Evolutionary conservation across 176 grass and related monocot genomes (phyloP).

Genomic region (Carex myosuroides): DNA sequence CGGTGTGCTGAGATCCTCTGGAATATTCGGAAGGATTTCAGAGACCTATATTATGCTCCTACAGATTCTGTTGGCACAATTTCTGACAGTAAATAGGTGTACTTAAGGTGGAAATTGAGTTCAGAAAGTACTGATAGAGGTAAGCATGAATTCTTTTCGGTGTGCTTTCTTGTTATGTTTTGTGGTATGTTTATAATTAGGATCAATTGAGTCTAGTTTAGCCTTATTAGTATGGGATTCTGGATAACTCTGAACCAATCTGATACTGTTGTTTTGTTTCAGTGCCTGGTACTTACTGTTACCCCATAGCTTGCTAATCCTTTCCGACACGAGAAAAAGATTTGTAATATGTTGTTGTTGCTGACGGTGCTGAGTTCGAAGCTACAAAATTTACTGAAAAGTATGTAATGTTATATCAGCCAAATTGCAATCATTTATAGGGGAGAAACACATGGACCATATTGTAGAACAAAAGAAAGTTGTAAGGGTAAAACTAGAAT

Average conservation of each 20-base stretch:
- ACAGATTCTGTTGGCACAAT: not conserved
- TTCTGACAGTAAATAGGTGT: not conserved
- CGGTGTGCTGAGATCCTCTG: slow-evolving; percentile 57
- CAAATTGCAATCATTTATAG: not conserved
- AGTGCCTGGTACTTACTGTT: not conserved
- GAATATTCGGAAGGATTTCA: slow-evolving; percentile 68
- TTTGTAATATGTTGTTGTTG: not conserved
- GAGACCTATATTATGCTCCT: slow-evolving; percentile 28
- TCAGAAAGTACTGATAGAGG: not conserved
- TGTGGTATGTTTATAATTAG: not conserved
- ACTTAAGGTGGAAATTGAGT: not conserved
- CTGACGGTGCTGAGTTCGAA: not conserved
- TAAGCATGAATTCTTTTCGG: not conserved
- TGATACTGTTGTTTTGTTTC: not conserved
- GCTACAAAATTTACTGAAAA: not conserved
- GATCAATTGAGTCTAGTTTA: not conserved
- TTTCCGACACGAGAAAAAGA: not conserved
- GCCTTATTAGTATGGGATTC: not conserved
- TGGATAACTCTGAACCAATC: not conserved
- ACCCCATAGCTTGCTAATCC: not conserved
- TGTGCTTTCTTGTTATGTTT: not conserved
- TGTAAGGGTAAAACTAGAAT: not conserved
- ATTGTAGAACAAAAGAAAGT: not conserved
- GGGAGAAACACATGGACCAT: not conserved
- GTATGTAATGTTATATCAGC: not conserved